phyloP scores from a whole-genome alignment of 73 alveolate species.

The Tetrahymena elliotti region DNA sequence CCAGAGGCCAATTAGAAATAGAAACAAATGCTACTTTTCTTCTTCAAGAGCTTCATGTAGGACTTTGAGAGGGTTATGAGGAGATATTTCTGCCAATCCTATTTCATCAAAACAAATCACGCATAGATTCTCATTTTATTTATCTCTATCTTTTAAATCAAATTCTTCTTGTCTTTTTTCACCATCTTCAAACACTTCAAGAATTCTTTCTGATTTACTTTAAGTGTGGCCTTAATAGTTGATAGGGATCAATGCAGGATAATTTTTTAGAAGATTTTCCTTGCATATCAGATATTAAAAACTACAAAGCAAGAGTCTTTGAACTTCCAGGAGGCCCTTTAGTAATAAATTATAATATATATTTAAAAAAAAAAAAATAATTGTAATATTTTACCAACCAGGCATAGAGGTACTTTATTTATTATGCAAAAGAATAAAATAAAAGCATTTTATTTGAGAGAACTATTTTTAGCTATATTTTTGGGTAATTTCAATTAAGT shows the following conservation, averaged over 20 bases:
- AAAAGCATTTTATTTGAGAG: background rate
- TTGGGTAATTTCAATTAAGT: background rate
- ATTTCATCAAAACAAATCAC: slow-evolving; percentile 68
- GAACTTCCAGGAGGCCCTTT: slow-evolving; percentile 58
- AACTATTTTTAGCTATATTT: background rate
- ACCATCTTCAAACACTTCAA: background rate
- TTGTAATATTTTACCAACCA: background rate
- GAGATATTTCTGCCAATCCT: slow-evolving; percentile 68
- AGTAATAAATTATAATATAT: background rate
- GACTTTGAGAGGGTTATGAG: slow-evolving; percentile 67
- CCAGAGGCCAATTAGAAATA: slow-evolving; percentile 63
- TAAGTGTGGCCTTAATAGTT: slow-evolving; percentile 39
- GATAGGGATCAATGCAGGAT: background rate
- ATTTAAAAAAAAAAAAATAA: background rate
- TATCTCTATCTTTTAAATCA: background rate
- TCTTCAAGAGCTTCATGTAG: slow-evolving; percentile 58
- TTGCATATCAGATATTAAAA: slow-evolving; percentile 32
- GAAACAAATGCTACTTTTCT: slow-evolving; percentile 56
- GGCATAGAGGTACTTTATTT: background rate
- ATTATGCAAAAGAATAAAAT: background rate
- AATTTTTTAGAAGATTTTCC: background rate
- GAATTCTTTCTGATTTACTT: slow-evolving; percentile 20
- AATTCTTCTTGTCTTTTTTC: background rate
- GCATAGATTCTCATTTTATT: background rate
- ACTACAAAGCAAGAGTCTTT: slow-evolving; percentile 55